phyloP scores from a whole-genome alignment of 2,329 filamentous ascomycete genomes.

The Hymenoscyphus salicellus region DNA sequence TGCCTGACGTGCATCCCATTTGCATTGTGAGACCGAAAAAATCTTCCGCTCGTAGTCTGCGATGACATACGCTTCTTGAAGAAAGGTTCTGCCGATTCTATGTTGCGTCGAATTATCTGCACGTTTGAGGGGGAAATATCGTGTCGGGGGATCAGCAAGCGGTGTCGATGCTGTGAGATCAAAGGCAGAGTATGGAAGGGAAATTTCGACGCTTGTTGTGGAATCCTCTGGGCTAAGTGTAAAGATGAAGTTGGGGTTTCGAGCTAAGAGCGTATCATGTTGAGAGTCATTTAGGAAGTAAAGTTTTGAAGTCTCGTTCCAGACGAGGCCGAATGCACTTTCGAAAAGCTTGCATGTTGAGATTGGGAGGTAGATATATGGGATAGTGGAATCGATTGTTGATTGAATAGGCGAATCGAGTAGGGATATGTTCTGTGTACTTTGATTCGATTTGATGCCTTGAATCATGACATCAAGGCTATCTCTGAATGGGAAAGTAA shows the following conservation, averaged over 20 bases:
- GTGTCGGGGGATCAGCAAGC: slow-evolving; percentile 3
- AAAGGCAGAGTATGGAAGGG: slow-evolving; percentile 31
- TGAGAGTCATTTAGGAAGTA: slow-evolving; percentile 35
- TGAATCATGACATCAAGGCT: slow-evolving; percentile 39
- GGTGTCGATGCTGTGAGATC: slow-evolving; percentile 33
- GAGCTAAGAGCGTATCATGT: slow-evolving; percentile 26
- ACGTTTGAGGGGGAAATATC: slow-evolving; percentile 30
- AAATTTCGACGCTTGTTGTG: slow-evolving; percentile 21
- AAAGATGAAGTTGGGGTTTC: slow-evolving; percentile 34
- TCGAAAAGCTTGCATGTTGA: slow-evolving; percentile 38
- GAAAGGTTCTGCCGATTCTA: slow-evolving; percentile 29
- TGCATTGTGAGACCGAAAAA: slow-evolving; percentile 35
- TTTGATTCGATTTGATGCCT: too few species aligned
- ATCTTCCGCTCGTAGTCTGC: slow-evolving; percentile 40
- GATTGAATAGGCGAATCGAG: slow-evolving; percentile 30
- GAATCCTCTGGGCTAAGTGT: slow-evolving; percentile 21
- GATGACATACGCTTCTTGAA: slow-evolving; percentile 37
- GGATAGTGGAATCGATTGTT: slow-evolving; percentile 39
- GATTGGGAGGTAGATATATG: slow-evolving; percentile 40
- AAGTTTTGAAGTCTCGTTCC: slow-evolving; percentile 32
- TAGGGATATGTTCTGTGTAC: slow-evolving; percentile 25
- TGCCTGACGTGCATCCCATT: slow-evolving; percentile 36
- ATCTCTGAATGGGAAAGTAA: slow-evolving; percentile 38
- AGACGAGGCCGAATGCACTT: slow-evolving; percentile 36
- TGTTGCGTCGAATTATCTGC: slow-evolving; percentile 27